These are phyloP conservation scores for Pleodorina starrii DNA, from an alignment of 139 green algal genomes.

Conservation along the genomic window DNA sequence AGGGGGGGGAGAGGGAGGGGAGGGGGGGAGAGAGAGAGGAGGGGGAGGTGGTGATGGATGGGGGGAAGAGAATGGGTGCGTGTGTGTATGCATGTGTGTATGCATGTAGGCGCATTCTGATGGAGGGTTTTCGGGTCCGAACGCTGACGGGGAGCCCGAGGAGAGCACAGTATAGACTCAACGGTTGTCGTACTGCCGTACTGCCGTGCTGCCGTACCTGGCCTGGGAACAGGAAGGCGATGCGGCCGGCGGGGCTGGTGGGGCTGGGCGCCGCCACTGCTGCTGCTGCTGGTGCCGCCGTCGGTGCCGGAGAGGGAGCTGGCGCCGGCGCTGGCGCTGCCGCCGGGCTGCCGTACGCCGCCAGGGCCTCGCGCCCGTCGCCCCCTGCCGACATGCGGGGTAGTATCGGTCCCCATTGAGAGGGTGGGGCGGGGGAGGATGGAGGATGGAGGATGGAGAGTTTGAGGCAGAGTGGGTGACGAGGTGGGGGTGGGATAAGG, in stretches of 20 bases:
- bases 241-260: neutral
- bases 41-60: neutral
- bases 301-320: neutral
- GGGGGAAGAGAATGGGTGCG: no score
- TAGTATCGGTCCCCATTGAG: no score
- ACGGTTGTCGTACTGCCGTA: neutral
- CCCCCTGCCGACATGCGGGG: no score
- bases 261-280: neutral
- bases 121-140: no score
- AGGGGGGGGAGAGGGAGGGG: neutral
- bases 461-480: no score
- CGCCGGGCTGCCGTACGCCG: neutral
- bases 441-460: no score
- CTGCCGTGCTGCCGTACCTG: slow-evolving; percentile 67
- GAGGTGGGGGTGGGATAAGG: no score
- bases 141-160: neutral
- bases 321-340: neutral
- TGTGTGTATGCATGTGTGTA: no score
- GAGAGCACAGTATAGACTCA: neutral
- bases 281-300: neutral
- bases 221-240: slow-evolving; percentile 91
- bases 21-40: neutral
- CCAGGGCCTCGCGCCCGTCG: slow-evolving; percentile 10
- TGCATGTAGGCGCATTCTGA: no score
- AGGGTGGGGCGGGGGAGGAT: no score